Conservation (phyloP, 495 filamentous ascomycete species). For the Penicillium dipodomyicola region DNA sequence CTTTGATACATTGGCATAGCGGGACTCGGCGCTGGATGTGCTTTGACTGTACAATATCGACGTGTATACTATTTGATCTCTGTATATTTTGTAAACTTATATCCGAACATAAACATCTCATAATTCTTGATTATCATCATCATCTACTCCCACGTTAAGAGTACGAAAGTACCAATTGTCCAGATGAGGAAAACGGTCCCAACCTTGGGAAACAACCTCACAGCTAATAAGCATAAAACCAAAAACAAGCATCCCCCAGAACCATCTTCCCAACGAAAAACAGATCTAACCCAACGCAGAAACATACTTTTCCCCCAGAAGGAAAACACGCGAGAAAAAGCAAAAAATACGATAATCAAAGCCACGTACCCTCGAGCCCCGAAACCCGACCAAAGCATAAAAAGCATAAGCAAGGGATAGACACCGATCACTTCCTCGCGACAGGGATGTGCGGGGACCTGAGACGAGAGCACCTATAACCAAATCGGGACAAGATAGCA, state of each 20-base stretch:
- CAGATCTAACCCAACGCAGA: too few species aligned
- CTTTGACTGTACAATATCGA: constrained; percentile 9
- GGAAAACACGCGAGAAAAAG: constrained; percentile 6
- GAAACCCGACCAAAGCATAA: constrained; percentile 12
- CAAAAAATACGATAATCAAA: background rate
- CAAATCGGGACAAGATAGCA: background rate
- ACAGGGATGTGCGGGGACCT: background rate
- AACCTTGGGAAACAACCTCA: background rate
- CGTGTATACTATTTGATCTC: constrained; percentile 7
- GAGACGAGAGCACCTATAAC: background rate
- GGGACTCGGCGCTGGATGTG: constrained; percentile 10
- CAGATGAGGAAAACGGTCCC: background rate
- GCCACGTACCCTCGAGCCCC: constrained; percentile 13
- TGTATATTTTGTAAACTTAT: background rate
- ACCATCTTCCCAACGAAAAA: background rate
- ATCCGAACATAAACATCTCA: background rate
- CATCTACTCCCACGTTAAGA: background rate
- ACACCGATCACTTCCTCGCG: background rate
- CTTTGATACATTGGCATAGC: constrained; percentile 13
- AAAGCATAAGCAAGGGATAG: constrained; percentile 20
- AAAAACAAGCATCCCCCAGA: background rate
- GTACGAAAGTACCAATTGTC: background rate
- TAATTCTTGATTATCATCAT: background rate
- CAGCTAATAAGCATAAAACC: background rate
- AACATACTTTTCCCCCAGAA: too few species aligned